Percentiles rank a stretch among this genome's conserved stretches.
These are phyloP conservation scores for Fraxinus platypoda DNA, from an alignment of 305 asterid species.

Conservation along the genomic window DNA sequence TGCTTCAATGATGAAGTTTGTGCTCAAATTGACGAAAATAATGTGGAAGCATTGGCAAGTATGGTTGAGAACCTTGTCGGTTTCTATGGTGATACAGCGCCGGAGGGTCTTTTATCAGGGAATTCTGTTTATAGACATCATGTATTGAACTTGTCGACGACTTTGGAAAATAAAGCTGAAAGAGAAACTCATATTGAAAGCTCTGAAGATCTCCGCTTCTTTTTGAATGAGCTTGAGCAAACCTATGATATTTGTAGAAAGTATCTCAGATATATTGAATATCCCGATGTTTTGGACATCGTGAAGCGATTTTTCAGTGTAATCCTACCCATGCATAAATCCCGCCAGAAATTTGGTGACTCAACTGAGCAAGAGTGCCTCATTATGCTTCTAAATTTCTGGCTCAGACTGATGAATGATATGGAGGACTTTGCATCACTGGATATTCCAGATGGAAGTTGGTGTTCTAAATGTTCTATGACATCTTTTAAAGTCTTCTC, in stretches of 20 bases:
- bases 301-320: conserved; percentile 61
- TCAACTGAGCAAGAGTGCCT: conserved; percentile 61
- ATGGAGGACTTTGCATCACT: conserved; percentile 45
- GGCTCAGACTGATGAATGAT: conserved; percentile 75
- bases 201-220: conserved; percentile 50
- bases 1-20: conserved; percentile 65
- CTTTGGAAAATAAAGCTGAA: conserved; percentile 58
- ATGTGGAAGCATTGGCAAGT: conserved; percentile 70
- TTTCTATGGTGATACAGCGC: conserved; percentile 48
- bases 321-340: conserved; percentile 44
- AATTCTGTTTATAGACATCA: conserved; percentile 56
- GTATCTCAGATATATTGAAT: conserved; percentile 53
- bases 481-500: conserved; percentile 52
- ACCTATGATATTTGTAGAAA: conserved; percentile 50
- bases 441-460: conserved; percentile 37
- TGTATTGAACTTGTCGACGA: conserved; percentile 52
- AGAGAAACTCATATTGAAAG: conserved; percentile 41
- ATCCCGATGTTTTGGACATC: conserved; percentile 44
- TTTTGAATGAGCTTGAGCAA: conserved; percentile 61
- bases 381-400: conserved; percentile 63
- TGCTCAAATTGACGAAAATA: conserved; percentile 66
- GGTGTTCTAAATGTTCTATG: conserved; percentile 52
- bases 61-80: conserved; percentile 76
- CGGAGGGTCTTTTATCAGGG: conserved; percentile 64
- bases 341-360: conserved; percentile 37